These are phyloP conservation scores for Aspergillus bridgeri DNA, from an alignment of 495 filamentous ascomycete species.

Conservation along the genomic window DNA sequence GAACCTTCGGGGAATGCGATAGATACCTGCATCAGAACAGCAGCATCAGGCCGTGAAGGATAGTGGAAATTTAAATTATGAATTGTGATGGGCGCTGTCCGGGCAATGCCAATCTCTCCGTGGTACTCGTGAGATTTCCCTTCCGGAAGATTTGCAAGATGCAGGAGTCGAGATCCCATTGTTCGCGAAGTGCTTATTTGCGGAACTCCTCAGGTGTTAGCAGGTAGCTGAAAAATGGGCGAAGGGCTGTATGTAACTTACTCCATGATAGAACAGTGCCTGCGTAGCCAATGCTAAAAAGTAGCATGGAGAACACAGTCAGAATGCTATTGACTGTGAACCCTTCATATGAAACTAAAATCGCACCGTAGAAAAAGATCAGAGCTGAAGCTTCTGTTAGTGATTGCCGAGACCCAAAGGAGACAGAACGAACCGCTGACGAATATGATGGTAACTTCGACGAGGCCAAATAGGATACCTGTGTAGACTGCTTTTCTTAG, in stretches of 20 bases:
- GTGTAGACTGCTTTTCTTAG: constrained; percentile 51
- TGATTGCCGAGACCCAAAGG: background rate
- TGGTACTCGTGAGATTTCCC: constrained; percentile 55
- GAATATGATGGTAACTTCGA: constrained; percentile 67
- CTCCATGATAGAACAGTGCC: constrained; percentile 63
- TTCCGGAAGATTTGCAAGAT: constrained; percentile 59
- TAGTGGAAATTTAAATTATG: constrained; percentile 64
- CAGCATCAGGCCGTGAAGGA: constrained; percentile 50
- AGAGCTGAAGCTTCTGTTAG: constrained; percentile 49
- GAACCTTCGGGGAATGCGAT: constrained; percentile 57
- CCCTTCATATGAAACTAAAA: constrained; percentile 49
- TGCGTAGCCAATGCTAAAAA: constrained; percentile 75
- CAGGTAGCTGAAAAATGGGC: background rate
- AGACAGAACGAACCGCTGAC: constrained; percentile 46
- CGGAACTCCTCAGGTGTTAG: constrained; percentile 51
- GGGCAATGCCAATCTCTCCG: constrained; percentile 41
- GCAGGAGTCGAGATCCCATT: constrained; percentile 69
- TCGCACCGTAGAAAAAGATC: constrained; percentile 78
- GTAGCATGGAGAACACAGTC: constrained; percentile 73
- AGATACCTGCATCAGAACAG: constrained; percentile 56
- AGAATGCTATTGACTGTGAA: constrained; percentile 57
- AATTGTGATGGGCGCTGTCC: constrained; percentile 60
- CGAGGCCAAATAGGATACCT: constrained; percentile 72
- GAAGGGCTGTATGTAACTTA: constrained; percentile 20
- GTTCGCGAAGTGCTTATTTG: constrained; percentile 72